Evolutionary conservation across 208 protist species (phyloP).

Genomic region (Strigomonas galati): DNA sequence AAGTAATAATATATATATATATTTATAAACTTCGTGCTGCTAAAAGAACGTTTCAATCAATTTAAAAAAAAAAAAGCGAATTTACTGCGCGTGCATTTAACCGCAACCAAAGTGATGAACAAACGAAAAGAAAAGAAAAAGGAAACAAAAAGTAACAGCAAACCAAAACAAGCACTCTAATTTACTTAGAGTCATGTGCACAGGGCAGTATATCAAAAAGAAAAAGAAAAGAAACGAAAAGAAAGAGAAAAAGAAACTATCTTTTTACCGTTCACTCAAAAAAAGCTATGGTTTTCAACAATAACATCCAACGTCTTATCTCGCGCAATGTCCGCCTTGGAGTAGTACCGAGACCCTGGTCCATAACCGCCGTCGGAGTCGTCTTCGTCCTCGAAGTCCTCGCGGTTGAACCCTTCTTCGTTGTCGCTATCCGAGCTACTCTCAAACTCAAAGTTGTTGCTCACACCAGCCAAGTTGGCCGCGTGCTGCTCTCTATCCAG

Average conservation of each 20-base stretch:
- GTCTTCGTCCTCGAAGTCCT: neutral
- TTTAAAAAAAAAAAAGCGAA: too few relatives aligned
- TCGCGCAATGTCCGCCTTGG: neutral
- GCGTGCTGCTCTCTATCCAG: neutral
- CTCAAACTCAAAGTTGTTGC: slow-evolving; percentile 12
- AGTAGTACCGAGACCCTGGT: slow-evolving; percentile 6
- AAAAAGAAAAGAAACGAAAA: neutral
- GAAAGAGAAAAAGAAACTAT: neutral
- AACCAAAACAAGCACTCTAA: neutral
- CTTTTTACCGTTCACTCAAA: neutral
- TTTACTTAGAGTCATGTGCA: neutral
- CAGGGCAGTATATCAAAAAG: neutral
- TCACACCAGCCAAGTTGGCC: too few relatives aligned
- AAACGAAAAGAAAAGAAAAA: too few relatives aligned
- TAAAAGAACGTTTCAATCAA: too few relatives aligned
- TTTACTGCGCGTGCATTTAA: too few relatives aligned
- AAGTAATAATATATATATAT: too few relatives aligned
- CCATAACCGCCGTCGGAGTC: slow-evolving; percentile 1
- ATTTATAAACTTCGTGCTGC: too few relatives aligned
- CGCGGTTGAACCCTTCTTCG: neutral
- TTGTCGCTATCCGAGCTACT: slow-evolving; percentile 6
- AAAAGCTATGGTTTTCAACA: slow-evolving; percentile 5
- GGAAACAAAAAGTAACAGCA: slow-evolving; percentile 1
- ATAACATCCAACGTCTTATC: neutral
- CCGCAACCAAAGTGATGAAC: too few relatives aligned